Evolutionary conservation across 257 asterid genomes (phyloP).

Genomic region (Sherardia arvensis): DNA sequence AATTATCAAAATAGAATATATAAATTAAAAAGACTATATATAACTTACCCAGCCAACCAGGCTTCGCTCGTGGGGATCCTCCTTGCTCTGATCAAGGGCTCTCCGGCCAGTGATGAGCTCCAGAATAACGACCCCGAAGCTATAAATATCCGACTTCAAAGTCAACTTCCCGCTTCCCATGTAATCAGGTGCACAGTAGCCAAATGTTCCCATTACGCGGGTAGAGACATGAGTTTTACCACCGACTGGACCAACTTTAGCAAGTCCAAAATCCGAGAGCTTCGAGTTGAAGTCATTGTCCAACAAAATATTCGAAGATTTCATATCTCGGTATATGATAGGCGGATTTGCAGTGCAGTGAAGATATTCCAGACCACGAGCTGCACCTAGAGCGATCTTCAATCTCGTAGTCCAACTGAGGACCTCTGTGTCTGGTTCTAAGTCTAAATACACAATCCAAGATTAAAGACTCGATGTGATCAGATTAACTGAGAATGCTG

Average conservation of each 20-base stretch:
- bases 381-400: slow-evolving; percentile 78
- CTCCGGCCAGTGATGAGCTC: slow-evolving; percentile 79
- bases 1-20: neutral
- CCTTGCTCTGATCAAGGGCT: slow-evolving; percentile 48
- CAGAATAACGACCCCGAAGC: slow-evolving; percentile 86
- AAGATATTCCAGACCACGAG: slow-evolving; percentile 79
- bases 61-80: slow-evolving; percentile 56
- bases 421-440: slow-evolving; percentile 38
- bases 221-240: slow-evolving; percentile 92
- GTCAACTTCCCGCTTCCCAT: slow-evolving; percentile 82
- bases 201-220: slow-evolving; percentile 89
- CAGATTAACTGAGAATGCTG: neutral
- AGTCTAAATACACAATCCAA: slow-evolving; percentile 23
- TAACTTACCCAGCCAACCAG: slow-evolving; percentile 77
- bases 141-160: slow-evolving; percentile 79
- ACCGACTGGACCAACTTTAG: slow-evolving; percentile 85
- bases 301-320: slow-evolving; percentile 72
- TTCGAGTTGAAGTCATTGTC: slow-evolving; percentile 69
- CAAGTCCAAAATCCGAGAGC: slow-evolving; percentile 89
- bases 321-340: slow-evolving; percentile 75
- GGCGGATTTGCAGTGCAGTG: slow-evolving; percentile 85
- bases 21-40: neutral
- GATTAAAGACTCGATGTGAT: neutral
- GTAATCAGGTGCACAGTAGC: slow-evolving; percentile 89
- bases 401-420: slow-evolving; percentile 74